A percentile compares a stretch with the other conserved stretches of the same genome.
Evolutionary conservation across 2,329 filamentous ascomycete genomes (phyloP).

Genomic region (Aspergillus phoenicis): DNA sequence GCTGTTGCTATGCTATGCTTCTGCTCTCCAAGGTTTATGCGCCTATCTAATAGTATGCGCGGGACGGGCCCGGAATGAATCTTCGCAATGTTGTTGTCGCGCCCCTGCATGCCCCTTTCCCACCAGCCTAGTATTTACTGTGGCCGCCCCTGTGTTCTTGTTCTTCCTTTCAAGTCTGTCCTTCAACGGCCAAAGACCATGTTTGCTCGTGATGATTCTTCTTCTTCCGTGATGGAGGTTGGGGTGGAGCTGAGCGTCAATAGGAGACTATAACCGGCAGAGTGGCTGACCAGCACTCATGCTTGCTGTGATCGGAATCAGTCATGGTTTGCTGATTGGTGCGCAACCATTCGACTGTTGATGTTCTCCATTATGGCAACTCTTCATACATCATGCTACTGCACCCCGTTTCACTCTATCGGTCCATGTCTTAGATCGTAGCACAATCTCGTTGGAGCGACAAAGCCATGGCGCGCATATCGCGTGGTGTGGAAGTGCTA

Average conservation of each 20-base stretch:
- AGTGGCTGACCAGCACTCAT: background rate
- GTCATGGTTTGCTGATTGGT: background rate
- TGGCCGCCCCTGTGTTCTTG: background rate
- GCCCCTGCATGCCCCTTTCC: slow-evolving; percentile 15
- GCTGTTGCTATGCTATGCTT: background rate
- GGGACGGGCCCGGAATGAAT: slow-evolving; percentile 14
- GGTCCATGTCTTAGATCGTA: slow-evolving; percentile 1
- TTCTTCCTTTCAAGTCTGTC: no score
- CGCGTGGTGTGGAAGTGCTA: background rate
- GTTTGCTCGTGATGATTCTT: background rate
- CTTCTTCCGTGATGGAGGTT: background rate
- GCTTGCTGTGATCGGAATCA: background rate
- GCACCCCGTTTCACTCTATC: background rate
- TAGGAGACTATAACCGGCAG: background rate
- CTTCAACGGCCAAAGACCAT: background rate
- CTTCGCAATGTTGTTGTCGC: slow-evolving; percentile 14
- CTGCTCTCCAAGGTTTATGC: slow-evolving; percentile 6
- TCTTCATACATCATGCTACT: slow-evolving; percentile 4
- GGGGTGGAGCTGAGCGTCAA: background rate
- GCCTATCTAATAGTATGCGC: slow-evolving; percentile 12
- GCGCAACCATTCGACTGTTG: background rate
- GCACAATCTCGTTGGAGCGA: slow-evolving; percentile 3
- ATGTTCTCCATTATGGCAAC: background rate
- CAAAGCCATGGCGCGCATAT: background rate
- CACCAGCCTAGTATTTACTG: background rate